Conservation (phyloP, 306 rosid species). For the Glycine latifolia region DNA sequence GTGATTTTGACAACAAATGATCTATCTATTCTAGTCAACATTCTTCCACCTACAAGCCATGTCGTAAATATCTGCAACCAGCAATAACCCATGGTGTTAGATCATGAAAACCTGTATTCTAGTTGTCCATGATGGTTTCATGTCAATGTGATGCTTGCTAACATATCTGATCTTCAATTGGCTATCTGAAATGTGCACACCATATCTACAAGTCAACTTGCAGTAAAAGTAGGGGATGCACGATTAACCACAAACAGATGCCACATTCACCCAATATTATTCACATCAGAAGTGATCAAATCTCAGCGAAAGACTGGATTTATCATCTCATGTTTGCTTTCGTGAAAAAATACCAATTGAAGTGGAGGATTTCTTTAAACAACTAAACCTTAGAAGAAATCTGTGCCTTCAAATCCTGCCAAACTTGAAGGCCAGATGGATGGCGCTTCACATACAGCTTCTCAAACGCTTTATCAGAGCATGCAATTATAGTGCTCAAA, state of each 20-base stretch:
- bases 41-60: constrained; percentile 35
- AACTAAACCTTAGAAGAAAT: constrained; percentile 41
- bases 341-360: not conserved
- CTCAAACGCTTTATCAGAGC: constrained; percentile 56
- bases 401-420: constrained; percentile 68
- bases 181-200: constrained; percentile 7
- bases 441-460: constrained; percentile 62
- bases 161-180: constrained; percentile 28
- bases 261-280: constrained; percentile 8
- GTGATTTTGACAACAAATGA: not conserved
- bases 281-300: constrained; percentile 1
- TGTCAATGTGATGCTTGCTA: not conserved
- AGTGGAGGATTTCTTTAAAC: not conserved
- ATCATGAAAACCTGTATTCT: constrained; percentile 1
- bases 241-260: not conserved
- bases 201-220: constrained; percentile 7
- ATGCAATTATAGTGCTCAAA: constrained; percentile 72
- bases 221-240: constrained; percentile 10
- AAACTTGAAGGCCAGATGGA: constrained; percentile 70
- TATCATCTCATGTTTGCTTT: not conserved
- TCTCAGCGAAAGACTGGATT: not conserved
- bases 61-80: constrained; percentile 31
- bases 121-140: constrained; percentile 8
- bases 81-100: constrained; percentile 39
- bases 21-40: not conserved